Evolutionary conservation across 2,329 filamentous ascomycete genomes (phyloP).

Genomic region (Penicillium sp.): DNA sequence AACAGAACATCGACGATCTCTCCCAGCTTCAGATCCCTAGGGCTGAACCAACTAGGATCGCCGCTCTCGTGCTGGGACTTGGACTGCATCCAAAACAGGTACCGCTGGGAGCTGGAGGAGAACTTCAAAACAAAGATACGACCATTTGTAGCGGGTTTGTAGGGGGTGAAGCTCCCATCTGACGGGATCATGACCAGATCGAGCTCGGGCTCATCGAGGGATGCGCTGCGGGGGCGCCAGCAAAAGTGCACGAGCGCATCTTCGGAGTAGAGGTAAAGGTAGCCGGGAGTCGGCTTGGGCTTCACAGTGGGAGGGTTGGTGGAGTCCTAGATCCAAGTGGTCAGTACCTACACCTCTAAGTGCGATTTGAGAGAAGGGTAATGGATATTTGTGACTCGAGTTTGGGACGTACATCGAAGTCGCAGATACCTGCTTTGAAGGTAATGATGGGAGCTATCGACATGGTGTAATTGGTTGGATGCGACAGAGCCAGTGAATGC

Average conservation of each 20-base stretch:
- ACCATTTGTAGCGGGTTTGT: constrained; percentile 69
- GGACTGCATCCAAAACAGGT: constrained; percentile 96
- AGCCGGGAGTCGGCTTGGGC: constrained; percentile 68
- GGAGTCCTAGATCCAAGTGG: constrained; percentile 40
- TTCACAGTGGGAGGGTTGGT: constrained; percentile 66
- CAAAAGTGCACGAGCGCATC: constrained; percentile 97
- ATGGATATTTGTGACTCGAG: background rate
- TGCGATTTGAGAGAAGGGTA: background rate
- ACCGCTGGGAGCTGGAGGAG: constrained; percentile 79
- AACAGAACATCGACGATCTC: constrained; percentile 79
- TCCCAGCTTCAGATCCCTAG: constrained; percentile 79
- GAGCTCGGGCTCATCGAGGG: constrained; percentile 68
- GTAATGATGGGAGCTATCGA: constrained; percentile 82
- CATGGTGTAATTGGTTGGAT: constrained; percentile 51
- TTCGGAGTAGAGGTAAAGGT: constrained; percentile 87
- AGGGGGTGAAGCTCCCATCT: constrained; percentile 82
- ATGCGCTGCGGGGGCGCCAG: constrained; percentile 77
- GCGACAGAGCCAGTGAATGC: background rate
- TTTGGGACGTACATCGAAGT: constrained; percentile 64
- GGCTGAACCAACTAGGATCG: constrained; percentile 75
- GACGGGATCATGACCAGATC: constrained; percentile 91
- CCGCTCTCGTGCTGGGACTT: constrained; percentile 69
- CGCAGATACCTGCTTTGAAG: constrained; percentile 91
- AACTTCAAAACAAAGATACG: constrained; percentile 94
- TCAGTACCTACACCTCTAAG: constrained; percentile 5